Evolutionary conservation across 257 asterid species (phyloP), one percentile per base, ranked within the genome.

Genomic region (Rehmannia glutinosa): DNA sequence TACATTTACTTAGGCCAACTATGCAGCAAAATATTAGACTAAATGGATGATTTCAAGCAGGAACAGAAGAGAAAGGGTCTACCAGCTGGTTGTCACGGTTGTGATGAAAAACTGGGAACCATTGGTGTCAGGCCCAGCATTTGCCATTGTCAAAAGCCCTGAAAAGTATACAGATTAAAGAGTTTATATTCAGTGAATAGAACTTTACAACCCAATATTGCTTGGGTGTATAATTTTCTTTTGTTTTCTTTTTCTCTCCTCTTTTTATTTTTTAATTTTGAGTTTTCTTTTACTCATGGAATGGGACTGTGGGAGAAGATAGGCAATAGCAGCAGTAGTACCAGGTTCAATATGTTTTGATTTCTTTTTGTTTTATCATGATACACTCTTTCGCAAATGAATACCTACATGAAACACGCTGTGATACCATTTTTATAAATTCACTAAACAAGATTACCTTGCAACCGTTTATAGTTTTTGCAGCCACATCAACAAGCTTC

Each of bases 401-500:
- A n/a, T n/a, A n/a, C n/a, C n/a, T n/a, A n/a, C n/a, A n/a, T n/a
- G n/a, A 51, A 49, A 16, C 4, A 55, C 30, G 20, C 49, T 42
- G 39, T 39, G 72, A 16, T 15, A 50, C 21, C 28, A n/a, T 68
- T 51, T 54, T 63, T 52, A 70, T 39, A 59, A 52, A 46, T 55
- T 57, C 24, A 66, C 15, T 21, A 56, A 57, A 65, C 39, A 41
- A 30, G 12, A 55, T 50, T 66, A 76, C 71, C 73, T 62, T 21
- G 17, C 28, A 51, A 55, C 15, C 19, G 17, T 54, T 28, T 66
- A 35, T 55, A 73, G 66, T 68, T n/a, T 94, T 94, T 24, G 97
- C 99, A 71, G 99, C 96, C 74, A 94, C 94, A 64, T 94, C 99
- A 28, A 94, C 86, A 12, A 90, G 97, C 78, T 94, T 94, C 88